Percentiles rank a stretch among this genome's conserved stretches.
phyloP scores from a whole-genome alignment of 31 red algal genomes.

The Porphyra umbilicalis region DNA sequence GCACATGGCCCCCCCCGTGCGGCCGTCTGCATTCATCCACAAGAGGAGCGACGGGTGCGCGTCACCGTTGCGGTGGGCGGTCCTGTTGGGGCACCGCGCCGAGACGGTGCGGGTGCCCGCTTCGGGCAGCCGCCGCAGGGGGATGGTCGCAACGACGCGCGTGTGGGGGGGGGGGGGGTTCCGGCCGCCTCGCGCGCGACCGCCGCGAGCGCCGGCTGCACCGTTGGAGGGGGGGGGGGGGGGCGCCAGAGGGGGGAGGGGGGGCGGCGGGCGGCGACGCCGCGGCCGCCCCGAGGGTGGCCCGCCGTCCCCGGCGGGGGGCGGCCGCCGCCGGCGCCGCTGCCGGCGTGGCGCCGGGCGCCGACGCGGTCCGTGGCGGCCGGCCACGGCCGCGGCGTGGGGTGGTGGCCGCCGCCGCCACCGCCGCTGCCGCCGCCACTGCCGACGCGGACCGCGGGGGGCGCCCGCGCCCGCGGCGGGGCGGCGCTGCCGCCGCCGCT shows the following conservation, averaged over 20 bases:
- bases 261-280: no score
- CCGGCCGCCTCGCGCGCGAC: background rate
- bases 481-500: no score
- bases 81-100: constrained; percentile 32
- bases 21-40: constrained; percentile 76
- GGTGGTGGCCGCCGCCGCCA: no score
- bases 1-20: constrained; percentile 64
- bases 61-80: constrained; percentile 30
- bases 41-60: constrained; percentile 41
- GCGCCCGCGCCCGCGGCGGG: background rate
- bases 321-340: no score
- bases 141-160: background rate
- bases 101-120: constrained; percentile 31
- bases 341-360: background rate
- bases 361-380: background rate
- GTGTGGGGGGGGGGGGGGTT: background rate
- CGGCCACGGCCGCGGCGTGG: background rate
- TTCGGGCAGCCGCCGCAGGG: constrained; percentile 8
- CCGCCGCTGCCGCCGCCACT: background rate
- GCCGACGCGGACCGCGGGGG: background rate
- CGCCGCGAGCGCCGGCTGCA: background rate
- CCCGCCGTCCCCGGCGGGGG: background rate
- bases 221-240: background rate
- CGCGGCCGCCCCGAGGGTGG: background rate
- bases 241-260: background rate